Conservation (phyloP, 108 stramenopile genomes). For the Cyclotella baltica region DNA sequence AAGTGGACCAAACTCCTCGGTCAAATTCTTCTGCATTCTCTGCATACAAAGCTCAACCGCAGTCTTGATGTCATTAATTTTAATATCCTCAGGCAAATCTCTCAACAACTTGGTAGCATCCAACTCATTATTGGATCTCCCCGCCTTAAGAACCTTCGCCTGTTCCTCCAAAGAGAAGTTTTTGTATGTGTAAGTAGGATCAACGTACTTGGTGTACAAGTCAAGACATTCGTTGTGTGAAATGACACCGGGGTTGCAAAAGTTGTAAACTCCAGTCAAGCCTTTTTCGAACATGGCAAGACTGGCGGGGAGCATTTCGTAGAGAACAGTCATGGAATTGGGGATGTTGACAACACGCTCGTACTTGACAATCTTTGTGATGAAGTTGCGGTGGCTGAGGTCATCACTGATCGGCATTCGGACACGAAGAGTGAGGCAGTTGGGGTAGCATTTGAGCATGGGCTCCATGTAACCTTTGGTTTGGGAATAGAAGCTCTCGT, state of each 20-base stretch:
- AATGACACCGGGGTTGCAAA: slow-evolving; percentile 99
- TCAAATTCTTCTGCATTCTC: slow-evolving; percentile 95
- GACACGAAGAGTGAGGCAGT: slow-evolving; percentile 93
- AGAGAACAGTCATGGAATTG: slow-evolving; percentile 98
- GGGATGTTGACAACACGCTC: slow-evolving; percentile 97
- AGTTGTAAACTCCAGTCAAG: slow-evolving; percentile 97
- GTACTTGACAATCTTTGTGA: slow-evolving; percentile 99
- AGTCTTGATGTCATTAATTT: slow-evolving; percentile 91
- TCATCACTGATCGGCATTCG: slow-evolving; percentile 99
- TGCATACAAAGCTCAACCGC: slow-evolving; percentile 94
- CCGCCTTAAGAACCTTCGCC: slow-evolving; percentile 94
- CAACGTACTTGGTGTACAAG: slow-evolving; percentile 98
- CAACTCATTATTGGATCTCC: slow-evolving; percentile 98
- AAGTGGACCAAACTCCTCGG: slow-evolving; percentile 74
- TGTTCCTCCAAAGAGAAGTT: slow-evolving; percentile 97
- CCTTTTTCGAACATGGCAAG: slow-evolving; percentile 92
- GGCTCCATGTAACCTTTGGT: slow-evolving; percentile 99
- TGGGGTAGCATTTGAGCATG: slow-evolving; percentile 89
- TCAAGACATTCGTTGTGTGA: slow-evolving; percentile 99
- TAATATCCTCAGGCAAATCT: slow-evolving; percentile 91
- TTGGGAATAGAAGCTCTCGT: slow-evolving; percentile 97
- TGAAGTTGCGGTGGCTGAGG: slow-evolving; percentile 95
- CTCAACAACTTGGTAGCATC: slow-evolving; percentile 95
- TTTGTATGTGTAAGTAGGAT: slow-evolving; percentile 95
- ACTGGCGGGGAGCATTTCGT: slow-evolving; percentile 96